phyloP scores from a whole-genome alignment of 768 basidiomycete genomes.

The Melanogaster broomeanus region DNA sequence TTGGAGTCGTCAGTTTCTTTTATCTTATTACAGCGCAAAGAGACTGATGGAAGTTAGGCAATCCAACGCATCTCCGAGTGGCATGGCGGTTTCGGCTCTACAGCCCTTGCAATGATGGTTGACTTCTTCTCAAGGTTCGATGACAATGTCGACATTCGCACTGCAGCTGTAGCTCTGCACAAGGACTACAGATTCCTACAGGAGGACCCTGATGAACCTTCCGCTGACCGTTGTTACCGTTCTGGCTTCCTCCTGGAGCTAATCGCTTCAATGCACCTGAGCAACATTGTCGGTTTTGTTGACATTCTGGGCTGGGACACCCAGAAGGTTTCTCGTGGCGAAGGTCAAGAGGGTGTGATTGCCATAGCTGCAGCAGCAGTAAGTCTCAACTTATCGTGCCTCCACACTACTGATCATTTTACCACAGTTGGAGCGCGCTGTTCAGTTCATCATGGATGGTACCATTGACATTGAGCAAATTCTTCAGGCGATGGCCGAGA shows the following conservation, averaged over 20 bases:
- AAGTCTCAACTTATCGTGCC: background rate
- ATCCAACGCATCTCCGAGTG: conserved; percentile 2
- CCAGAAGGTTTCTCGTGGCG: background rate
- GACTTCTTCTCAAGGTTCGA: background rate
- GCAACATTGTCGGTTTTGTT: background rate
- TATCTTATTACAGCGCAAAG: background rate
- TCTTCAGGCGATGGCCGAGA: background rate
- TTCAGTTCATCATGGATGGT: background rate
- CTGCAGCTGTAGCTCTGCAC: background rate
- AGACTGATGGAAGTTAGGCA: background rate
- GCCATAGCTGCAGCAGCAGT: conserved; percentile 3
- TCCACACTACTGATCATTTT: background rate
- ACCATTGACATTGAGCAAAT: background rate
- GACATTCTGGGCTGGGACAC: conserved; percentile 1
- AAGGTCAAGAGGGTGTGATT: background rate
- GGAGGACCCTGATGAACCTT: background rate
- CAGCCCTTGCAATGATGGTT: background rate
- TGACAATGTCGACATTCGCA: background rate
- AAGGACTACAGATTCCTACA: conserved; percentile 2
- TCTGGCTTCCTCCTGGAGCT: conserved; percentile 4
- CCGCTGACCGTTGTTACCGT: background rate
- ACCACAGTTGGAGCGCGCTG: background rate
- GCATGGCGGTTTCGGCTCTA: conserved; percentile 3
- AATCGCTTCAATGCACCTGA: conserved; percentile 2
- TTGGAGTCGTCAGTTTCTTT: background rate